phyloP scores from a whole-genome alignment of 2,329 filamentous ascomycete genomes.

The Trichoderma koningii region DNA sequence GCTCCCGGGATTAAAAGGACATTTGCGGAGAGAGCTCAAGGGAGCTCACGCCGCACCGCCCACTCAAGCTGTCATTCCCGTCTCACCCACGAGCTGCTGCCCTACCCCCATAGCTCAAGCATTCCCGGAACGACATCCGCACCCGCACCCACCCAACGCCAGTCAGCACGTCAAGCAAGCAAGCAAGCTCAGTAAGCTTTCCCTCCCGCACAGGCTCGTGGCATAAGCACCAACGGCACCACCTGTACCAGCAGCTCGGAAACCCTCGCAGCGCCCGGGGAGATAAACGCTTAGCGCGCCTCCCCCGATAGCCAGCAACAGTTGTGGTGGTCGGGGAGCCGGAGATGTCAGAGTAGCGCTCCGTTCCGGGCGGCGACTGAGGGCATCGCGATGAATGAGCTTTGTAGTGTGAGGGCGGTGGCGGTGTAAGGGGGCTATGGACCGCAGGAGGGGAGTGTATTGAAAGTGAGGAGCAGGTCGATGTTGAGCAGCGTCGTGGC shows the following conservation, averaged over 20 bases:
- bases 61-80: slow-evolving; percentile 52
- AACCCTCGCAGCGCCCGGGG: slow-evolving; percentile 53
- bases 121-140: slow-evolving; percentile 34
- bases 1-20: neutral
- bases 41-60: slow-evolving; percentile 58
- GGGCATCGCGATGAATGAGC: slow-evolving; percentile 59
- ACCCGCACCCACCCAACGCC: slow-evolving; percentile 39
- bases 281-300: slow-evolving; percentile 62
- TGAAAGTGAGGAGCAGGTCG: slow-evolving; percentile 57
- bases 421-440: slow-evolving; percentile 62
- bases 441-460: slow-evolving; percentile 60
- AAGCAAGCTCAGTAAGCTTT: slow-evolving; percentile 42
- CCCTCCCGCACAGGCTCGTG: slow-evolving; percentile 35
- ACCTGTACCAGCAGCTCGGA: slow-evolving; percentile 45
- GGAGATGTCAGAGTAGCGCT: slow-evolving; percentile 68
- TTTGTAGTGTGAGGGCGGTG: slow-evolving; percentile 65
- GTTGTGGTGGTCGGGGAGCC: slow-evolving; percentile 56
- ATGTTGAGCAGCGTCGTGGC: slow-evolving; percentile 44
- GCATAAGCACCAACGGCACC: slow-evolving; percentile 45
- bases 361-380: slow-evolving; percentile 60
- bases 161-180: slow-evolving; percentile 42
- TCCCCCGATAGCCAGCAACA: slow-evolving; percentile 59
- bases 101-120: slow-evolving; percentile 58
- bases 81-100: slow-evolving; percentile 41
- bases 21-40: slow-evolving; percentile 41